Conservation (phyloP, 345 rosid genomes). For the thale cress (Arabidopsis thaliana) region TAIR10.1 NC_003071.7:19565501-19566000, state of each 20-base stretch:
- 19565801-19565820: slow-evolving; percentile 97
- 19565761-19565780: slow-evolving; percentile 65
- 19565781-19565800: slow-evolving; percentile 65
- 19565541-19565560: too few species aligned
- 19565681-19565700: slow-evolving; percentile 22
- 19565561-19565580: slow-evolving; percentile 19
- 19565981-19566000: slow-evolving; percentile 82
- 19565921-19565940: slow-evolving; percentile 56
- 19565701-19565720: slow-evolving; percentile 38
- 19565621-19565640: slow-evolving; percentile 19
- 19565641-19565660: not conserved
- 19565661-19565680: slow-evolving; percentile 31
- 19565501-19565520: too few species aligned
- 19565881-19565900: not conserved
- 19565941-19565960: slow-evolving; percentile 64
- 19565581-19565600: not conserved
- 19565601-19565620: not conserved
- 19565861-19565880: slow-evolving; percentile 23
- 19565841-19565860: slow-evolving; percentile 59
- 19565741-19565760: slow-evolving; percentile 76
- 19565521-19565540: too few species aligned
- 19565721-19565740: slow-evolving; percentile 63
- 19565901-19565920: not conserved
- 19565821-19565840: slow-evolving; percentile 71
- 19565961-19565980: slow-evolving; percentile 87